Conservation (phyloP, 441 rosid genomes). For the Omphalea diandra region DNA sequence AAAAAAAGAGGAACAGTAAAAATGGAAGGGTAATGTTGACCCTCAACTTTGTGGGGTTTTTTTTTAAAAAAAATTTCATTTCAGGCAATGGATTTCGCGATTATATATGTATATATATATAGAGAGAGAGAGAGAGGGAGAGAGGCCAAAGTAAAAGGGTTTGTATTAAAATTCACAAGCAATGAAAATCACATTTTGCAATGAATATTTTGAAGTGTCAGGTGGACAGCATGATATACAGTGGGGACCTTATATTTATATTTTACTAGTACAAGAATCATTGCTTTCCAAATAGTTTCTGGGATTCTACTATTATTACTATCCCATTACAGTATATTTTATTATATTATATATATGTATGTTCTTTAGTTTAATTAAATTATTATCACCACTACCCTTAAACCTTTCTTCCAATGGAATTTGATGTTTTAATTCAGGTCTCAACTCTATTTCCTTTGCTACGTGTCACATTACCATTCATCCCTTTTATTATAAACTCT, state of each 20-base stretch:
- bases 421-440: background rate
- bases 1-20: background rate
- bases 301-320: constrained; percentile 7
- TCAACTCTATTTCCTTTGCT: background rate
- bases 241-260: constrained; percentile 17
- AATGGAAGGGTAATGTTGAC: background rate
- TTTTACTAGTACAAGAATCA: constrained; percentile 19
- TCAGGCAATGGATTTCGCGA: background rate
- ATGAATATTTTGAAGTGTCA: too few relatives aligned
- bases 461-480: background rate
- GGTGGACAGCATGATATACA: constrained; percentile 29
- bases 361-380: constrained; percentile 13
- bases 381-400: constrained; percentile 6
- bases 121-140: too few relatives aligned
- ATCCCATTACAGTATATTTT: too few relatives aligned
- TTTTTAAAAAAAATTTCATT: background rate
- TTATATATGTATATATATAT: too few relatives aligned
- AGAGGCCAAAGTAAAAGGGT: too few relatives aligned
- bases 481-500: background rate
- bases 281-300: constrained; percentile 4
- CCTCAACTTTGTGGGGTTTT: background rate
- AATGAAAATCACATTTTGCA: too few relatives aligned
- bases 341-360: constrained; percentile 8
- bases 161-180: too few relatives aligned
- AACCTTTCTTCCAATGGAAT: background rate